A percentile compares a stretch with the other conserved stretches of the same genome.
These are phyloP conservation scores for Wakefieldia striispora DNA, from an alignment of 768 basidiomycete species.

Conservation along the genomic window DNA sequence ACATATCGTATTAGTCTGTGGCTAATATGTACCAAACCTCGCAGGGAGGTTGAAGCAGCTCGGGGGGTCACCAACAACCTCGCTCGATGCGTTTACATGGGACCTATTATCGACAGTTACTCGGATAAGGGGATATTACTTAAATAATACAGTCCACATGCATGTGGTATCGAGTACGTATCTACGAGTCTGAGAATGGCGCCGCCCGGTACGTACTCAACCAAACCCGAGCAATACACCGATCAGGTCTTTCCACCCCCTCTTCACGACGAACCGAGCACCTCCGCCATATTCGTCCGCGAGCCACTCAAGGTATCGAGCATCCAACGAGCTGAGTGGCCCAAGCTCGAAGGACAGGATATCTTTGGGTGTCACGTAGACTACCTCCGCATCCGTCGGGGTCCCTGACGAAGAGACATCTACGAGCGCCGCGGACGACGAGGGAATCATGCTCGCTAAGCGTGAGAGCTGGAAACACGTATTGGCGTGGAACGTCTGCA, in stretches of 20 bases:
- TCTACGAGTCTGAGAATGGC: no score
- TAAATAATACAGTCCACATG: no score
- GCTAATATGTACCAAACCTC: no score
- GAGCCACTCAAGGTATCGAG: conserved; percentile 77
- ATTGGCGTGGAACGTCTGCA: conserved; percentile 69
- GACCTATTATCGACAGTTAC: no score
- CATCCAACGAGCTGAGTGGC: conserved; percentile 68
- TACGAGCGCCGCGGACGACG: not conserved
- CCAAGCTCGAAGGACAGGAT: conserved; percentile 69
- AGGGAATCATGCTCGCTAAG: conserved; percentile 29
- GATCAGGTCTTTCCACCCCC: conserved; percentile 48
- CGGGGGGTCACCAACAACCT: no score
- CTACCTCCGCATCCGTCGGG: conserved; percentile 21
- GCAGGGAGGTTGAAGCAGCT: no score
- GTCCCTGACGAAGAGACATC: not conserved
- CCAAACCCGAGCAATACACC: conserved; percentile 43
- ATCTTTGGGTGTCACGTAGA: conserved; percentile 60
- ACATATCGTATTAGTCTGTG: no score
- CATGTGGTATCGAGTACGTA: no score
- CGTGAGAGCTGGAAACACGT: conserved; percentile 56
- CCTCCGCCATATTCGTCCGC: conserved; percentile 60
- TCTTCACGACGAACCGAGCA: conserved; percentile 36
- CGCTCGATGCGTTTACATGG: no score
- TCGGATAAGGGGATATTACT: no score
- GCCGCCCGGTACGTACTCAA: conserved; percentile 11